These are phyloP conservation scores for Podospora appendiculata DNA, from an alignment of 495 filamentous ascomycete species.

Conservation along the genomic window DNA sequence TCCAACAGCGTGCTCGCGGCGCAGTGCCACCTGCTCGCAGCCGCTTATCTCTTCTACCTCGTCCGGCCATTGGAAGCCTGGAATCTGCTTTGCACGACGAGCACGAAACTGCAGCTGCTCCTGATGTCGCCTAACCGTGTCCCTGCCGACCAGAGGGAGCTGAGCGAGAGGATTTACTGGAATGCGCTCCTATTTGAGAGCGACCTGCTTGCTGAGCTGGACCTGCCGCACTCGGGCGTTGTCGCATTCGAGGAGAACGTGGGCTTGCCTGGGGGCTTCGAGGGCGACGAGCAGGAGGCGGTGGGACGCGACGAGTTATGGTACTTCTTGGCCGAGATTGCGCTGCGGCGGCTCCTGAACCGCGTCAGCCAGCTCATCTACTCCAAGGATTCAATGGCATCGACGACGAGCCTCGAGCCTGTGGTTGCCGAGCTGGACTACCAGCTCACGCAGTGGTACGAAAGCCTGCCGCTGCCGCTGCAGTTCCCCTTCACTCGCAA, in stretches of 20 bases:
- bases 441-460: conserved; percentile 79
- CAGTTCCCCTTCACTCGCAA: conserved; percentile 64
- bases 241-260: conserved; percentile 75
- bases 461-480: conserved; percentile 61
- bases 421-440: conserved; percentile 74
- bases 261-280: conserved; percentile 68
- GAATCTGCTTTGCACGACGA: conserved; percentile 70
- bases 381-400: conserved; percentile 60
- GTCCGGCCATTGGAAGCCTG: conserved; percentile 76
- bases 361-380: conserved; percentile 77
- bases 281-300: conserved; percentile 55
- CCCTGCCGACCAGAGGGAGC: conserved; percentile 58
- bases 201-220: conserved; percentile 71
- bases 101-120: conserved; percentile 71
- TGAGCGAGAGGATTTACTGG: conserved; percentile 75
- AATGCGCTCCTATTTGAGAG: conserved; percentile 76
- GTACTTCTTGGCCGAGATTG: conserved; percentile 81
- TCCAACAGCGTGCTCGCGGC: conserved; percentile 66
- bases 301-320: conserved; percentile 69
- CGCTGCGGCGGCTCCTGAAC: conserved; percentile 66
- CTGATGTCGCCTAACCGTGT: conserved; percentile 63
- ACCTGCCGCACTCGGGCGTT: conserved; percentile 75
- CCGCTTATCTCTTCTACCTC: conserved; percentile 76
- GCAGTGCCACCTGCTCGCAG: conserved; percentile 71
- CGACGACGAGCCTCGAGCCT: conserved; percentile 62